phyloP scores from a whole-genome alignment of 2,329 filamentous ascomycete species.

The Dactylella cylindrospora region DNA sequence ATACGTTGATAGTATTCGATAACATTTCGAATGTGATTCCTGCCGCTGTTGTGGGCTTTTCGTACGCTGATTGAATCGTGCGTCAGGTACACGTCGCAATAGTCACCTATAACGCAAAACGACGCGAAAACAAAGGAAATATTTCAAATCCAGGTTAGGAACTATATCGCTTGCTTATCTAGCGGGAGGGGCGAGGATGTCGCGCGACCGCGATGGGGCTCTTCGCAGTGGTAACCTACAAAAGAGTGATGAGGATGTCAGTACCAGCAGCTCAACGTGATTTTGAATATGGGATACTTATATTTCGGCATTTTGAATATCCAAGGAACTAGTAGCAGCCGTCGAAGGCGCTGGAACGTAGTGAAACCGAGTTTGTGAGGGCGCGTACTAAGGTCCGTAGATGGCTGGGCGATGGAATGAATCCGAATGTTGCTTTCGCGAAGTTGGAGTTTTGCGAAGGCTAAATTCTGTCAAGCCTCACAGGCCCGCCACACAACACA shows the following conservation, averaged over 20 bases:
- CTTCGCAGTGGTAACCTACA: conserved; percentile 57
- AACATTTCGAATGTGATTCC: conserved; percentile 96
- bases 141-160: conserved; percentile 35
- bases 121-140: conserved; percentile 29
- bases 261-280: conserved; percentile 50
- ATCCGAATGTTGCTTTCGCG: not conserved
- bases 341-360: conserved; percentile 5
- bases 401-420: not conserved
- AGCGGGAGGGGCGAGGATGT: conserved; percentile 14
- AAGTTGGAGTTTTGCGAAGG: not conserved
- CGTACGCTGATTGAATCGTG: conserved; percentile 99
- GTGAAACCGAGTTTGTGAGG: not conserved
- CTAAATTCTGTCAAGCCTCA: too few relatives aligned
- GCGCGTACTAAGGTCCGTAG: not conserved
- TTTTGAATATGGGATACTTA: conserved; percentile 57
- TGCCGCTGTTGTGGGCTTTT: conserved; percentile 94
- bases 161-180: conserved; percentile 48
- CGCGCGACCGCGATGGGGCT: not conserved
- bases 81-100: conserved; percentile 99
- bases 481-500: too few relatives aligned
- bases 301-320: conserved; percentile 77
- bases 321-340: conserved; percentile 1
- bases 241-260: conserved; percentile 62
- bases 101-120: conserved; percentile 66
- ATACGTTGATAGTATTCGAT: conserved; percentile 96